phyloP scores from a whole-genome alignment of 495 filamentous ascomycete species.

The Penicillium pancosmium region DNA sequence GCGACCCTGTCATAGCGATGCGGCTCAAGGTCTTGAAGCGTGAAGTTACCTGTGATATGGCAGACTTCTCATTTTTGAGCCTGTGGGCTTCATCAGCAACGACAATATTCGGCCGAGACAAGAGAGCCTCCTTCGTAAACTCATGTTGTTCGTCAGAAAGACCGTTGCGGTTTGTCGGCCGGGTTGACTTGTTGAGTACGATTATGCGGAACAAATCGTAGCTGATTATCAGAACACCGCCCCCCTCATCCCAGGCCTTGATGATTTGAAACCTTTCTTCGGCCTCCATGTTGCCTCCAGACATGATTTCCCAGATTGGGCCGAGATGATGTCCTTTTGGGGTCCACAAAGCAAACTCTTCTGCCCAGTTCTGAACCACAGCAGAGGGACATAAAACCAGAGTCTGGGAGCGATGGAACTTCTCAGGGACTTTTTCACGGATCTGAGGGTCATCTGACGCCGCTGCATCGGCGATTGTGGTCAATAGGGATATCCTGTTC shows the following conservation, averaged over 20 bases:
- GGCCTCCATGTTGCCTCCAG: slow-evolving; percentile 13
- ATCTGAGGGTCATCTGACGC: slow-evolving; percentile 58
- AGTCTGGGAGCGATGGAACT: slow-evolving; percentile 62
- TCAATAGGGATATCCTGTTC: slow-evolving; percentile 68
- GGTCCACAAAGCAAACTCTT: slow-evolving; percentile 74
- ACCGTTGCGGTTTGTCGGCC: slow-evolving; percentile 9
- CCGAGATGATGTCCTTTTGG: slow-evolving; percentile 54
- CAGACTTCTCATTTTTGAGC: slow-evolving; percentile 64
- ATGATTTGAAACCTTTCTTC: slow-evolving; percentile 49
- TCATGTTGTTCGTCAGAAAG: slow-evolving; percentile 40
- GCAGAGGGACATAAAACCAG: slow-evolving; percentile 76
- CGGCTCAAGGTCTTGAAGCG: slow-evolving; percentile 68
- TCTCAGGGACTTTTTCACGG: slow-evolving; percentile 64
- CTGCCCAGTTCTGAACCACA: slow-evolving; percentile 79
- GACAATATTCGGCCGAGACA: slow-evolving; percentile 69
- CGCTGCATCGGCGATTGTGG: slow-evolving; percentile 69
- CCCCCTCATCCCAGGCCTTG: slow-evolving; percentile 59
- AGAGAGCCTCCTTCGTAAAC: slow-evolving; percentile 49
- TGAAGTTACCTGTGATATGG: slow-evolving; percentile 54
- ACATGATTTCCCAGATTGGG: slow-evolving; percentile 50
- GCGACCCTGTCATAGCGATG: slow-evolving; percentile 87
- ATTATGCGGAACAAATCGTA: slow-evolving; percentile 66
- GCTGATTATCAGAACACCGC: slow-evolving; percentile 75
- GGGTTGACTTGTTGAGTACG: slow-evolving; percentile 38
- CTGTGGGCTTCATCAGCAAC: slow-evolving; percentile 86